Evolutionary conservation across 306 rosid genomes (phyloP).

Genomic region (Cyamopsis tetragonoloba): DNA sequence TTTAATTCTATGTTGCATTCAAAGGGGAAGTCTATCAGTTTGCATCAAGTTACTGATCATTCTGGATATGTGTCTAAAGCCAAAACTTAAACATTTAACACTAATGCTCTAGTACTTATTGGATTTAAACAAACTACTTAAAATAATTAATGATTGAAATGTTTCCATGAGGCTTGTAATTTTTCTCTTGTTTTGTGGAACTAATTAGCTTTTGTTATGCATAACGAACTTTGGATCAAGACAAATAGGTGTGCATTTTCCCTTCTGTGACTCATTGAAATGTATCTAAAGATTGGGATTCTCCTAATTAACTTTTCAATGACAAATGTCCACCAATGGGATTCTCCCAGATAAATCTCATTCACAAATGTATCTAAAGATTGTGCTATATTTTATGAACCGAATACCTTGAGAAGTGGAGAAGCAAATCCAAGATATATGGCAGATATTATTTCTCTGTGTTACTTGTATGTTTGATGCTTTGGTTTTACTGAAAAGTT

Average conservation of each 20-base stretch:
- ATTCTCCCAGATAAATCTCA: background rate
- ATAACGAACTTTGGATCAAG: background rate
- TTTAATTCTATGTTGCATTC: constrained; percentile 12
- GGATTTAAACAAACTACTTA: background rate
- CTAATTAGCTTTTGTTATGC: background rate
- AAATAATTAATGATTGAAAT: background rate
- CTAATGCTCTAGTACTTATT: background rate
- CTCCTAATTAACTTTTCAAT: too few species aligned
- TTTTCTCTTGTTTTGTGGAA: background rate
- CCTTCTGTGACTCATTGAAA: too few species aligned
- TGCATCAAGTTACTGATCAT: background rate
- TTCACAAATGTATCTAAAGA: too few species aligned
- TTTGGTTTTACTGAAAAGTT: constrained; percentile 19
- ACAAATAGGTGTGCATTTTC: background rate
- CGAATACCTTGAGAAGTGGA: constrained; percentile 2
- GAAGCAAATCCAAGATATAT: background rate
- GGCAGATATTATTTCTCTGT: background rate
- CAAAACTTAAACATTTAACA: background rate
- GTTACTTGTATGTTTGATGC: background rate
- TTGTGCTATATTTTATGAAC: background rate
- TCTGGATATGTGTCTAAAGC: background rate
- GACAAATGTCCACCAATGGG: background rate
- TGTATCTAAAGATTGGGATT: too few species aligned
- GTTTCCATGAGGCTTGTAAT: background rate
- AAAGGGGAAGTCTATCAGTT: background rate